Conservation (phyloP, 2,329 filamentous ascomycete genomes). For the Dactylellina parvicollis region DNA sequence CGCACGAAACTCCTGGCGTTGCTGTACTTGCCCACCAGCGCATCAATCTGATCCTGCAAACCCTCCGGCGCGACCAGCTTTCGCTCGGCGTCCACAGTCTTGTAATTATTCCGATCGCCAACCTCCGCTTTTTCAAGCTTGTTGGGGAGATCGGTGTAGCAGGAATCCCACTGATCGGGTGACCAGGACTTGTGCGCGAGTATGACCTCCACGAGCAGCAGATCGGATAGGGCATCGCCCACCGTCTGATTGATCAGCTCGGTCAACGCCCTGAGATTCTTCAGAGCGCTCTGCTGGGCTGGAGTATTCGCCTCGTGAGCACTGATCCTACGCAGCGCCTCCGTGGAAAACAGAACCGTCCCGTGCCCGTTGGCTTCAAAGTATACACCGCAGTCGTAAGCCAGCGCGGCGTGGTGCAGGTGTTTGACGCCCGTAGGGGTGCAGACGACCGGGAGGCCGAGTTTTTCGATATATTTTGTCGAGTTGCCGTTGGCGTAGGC, state of each 20-base stretch:
- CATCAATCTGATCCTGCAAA: constrained; percentile 85
- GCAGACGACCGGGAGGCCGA: constrained; percentile 89
- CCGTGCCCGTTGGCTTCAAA: constrained; percentile 99
- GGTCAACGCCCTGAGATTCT: constrained; percentile 81
- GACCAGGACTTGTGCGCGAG: constrained; percentile 94
- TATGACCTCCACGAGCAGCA: constrained; percentile 94
- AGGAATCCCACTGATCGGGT: constrained; percentile 88
- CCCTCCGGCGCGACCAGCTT: constrained; percentile 81
- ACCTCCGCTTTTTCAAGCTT: constrained; percentile 94
- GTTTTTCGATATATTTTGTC: constrained; percentile 87
- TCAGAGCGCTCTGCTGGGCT: constrained; percentile 87
- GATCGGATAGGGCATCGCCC: constrained; percentile 92
- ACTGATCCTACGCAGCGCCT: constrained; percentile 80
- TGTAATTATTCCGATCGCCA: constrained; percentile 84
- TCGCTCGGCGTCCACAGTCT: constrained; percentile 90
- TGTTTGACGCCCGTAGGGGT: constrained; percentile 97
- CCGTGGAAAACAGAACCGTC: constrained; percentile 90
- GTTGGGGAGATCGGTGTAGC: constrained; percentile 94
- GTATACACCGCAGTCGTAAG: constrained; percentile 95
- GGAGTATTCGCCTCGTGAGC: constrained; percentile 83
- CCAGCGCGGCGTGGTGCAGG: constrained; percentile 93
- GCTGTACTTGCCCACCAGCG: constrained; percentile 87
- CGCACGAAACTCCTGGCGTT: constrained; percentile 89
- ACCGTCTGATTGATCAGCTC: constrained; percentile 98
- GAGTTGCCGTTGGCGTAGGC: constrained; percentile 97